Percentiles rank a stretch among this genome's conserved stretches.
phyloP scores from a whole-genome alignment of 179 eudicot species.

The Silene coronaria region DNA sequence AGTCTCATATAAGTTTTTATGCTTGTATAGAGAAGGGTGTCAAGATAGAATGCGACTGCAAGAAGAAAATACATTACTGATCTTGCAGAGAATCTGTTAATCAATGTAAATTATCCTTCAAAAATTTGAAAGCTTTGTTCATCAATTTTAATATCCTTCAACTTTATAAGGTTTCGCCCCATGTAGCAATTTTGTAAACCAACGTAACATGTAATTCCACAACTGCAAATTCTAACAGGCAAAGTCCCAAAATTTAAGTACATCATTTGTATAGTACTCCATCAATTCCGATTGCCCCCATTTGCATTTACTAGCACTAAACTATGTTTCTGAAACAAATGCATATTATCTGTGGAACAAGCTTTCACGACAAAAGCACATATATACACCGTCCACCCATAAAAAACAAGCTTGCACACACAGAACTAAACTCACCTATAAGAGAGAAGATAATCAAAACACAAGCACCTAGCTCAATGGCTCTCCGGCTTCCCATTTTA shows the following conservation, averaged over 20 bases:
- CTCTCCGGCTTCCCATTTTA: slow-evolving; percentile 98
- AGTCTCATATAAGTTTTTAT: too few relatives aligned
- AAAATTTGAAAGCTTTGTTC: too few relatives aligned
- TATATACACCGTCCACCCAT: not conserved
- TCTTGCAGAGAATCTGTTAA: not conserved
- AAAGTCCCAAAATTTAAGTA: too few relatives aligned
- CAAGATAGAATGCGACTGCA: too few relatives aligned
- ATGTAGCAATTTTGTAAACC: not conserved
- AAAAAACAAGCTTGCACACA: not conserved
- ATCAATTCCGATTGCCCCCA: not conserved
- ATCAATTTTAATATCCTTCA: not conserved
- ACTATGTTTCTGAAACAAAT: too few relatives aligned
- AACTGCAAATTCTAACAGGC: too few relatives aligned
- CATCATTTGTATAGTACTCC: not conserved
- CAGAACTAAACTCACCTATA: slow-evolving; percentile 47
- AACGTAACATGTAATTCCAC: not conserved
- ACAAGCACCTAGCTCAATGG: slow-evolving; percentile 79
- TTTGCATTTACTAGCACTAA: not conserved
- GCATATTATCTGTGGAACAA: not conserved
- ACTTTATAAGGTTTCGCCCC: not conserved
- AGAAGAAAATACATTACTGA: not conserved
- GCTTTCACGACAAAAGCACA: too few relatives aligned
- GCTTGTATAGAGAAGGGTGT: too few relatives aligned
- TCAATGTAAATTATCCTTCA: too few relatives aligned
- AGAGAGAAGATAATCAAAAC: slow-evolving; percentile 70